A percentile compares a stretch with the other conserved stretches of the same genome.
Evolutionary conservation across 768 basidiomycete genomes (phyloP).

Genomic region (Pleurotus eryngii): DNA sequence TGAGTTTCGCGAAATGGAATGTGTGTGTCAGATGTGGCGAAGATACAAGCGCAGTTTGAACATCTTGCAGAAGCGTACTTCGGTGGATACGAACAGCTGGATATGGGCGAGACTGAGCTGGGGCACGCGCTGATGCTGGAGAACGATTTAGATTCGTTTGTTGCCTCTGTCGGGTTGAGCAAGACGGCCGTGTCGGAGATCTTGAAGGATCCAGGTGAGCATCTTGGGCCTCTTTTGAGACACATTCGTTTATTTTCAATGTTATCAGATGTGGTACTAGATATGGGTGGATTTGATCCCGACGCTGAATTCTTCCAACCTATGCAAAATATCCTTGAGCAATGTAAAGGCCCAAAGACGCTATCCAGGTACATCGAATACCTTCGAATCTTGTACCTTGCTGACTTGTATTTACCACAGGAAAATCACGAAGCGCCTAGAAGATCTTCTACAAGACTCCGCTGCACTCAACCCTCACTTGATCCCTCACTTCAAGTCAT

Average conservation of each 20-base stretch:
- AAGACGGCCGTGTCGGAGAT: conserved; percentile 80
- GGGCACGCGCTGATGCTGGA: conserved; percentile 82
- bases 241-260: neutral
- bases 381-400: neutral
- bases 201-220: conserved; percentile 72
- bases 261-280: conserved; percentile 61
- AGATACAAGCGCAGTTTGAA: conserved; percentile 90
- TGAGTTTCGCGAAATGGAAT: conserved; percentile 92
- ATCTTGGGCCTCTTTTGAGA: neutral
- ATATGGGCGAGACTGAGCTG: conserved; percentile 86
- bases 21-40: conserved; percentile 85
- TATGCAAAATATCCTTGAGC: conserved; percentile 76
- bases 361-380: conserved; percentile 61
- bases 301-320: conserved; percentile 78
- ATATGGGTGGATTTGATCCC: conserved; percentile 73
- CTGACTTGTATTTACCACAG: conserved; percentile 33
- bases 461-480: conserved; percentile 70
- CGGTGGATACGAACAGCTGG: conserved; percentile 66
- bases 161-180: conserved; percentile 85
- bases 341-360: conserved; percentile 76
- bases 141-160: conserved; percentile 90
- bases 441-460: conserved; percentile 72
- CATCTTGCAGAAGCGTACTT: conserved; percentile 90
- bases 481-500: conserved; percentile 65
- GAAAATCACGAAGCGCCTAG: conserved; percentile 84